phyloP scores from a whole-genome alignment of 352 stramenopile genomes.

The Phytopythium ostracodes region DNA sequence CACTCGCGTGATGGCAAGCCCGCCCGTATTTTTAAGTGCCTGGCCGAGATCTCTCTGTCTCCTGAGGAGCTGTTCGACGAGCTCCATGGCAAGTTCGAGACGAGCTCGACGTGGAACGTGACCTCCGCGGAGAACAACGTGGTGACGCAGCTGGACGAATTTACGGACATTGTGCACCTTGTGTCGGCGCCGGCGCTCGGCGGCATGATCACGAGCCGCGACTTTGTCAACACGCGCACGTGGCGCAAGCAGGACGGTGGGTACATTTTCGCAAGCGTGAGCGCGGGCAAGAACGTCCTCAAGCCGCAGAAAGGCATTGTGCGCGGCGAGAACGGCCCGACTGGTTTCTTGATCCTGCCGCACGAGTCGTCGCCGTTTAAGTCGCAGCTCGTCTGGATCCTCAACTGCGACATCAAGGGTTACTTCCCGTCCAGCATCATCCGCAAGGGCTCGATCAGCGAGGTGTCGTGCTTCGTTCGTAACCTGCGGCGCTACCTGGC shows the following conservation, averaged over 20 bases:
- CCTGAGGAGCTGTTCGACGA: slow-evolving; percentile 79
- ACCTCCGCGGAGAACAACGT: slow-evolving; percentile 77
- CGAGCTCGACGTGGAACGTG: slow-evolving; percentile 70
- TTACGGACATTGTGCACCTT: slow-evolving; percentile 68
- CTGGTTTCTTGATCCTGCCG: slow-evolving; percentile 70
- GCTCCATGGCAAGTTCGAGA: slow-evolving; percentile 72
- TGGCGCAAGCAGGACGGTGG: slow-evolving; percentile 72
- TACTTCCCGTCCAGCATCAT: slow-evolving; percentile 79
- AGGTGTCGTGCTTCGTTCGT: slow-evolving; percentile 74
- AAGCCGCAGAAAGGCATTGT: slow-evolving; percentile 68
- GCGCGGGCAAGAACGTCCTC: slow-evolving; percentile 65
- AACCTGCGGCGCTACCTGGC: slow-evolving; percentile 72
- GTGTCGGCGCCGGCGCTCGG: slow-evolving; percentile 60
- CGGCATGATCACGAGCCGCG: slow-evolving; percentile 75
- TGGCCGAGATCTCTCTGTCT: slow-evolving; percentile 57
- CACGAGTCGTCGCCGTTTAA: slow-evolving; percentile 75
- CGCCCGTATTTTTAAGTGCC: slow-evolving; percentile 71
- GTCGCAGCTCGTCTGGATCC: slow-evolving; percentile 72
- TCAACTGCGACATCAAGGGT: slow-evolving; percentile 85
- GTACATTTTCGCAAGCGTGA: slow-evolving; percentile 63
- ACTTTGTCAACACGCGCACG: slow-evolving; percentile 77
- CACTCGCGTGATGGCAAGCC: slow-evolving; percentile 74
- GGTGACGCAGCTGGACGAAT: slow-evolving; percentile 58
- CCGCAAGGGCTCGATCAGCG: slow-evolving; percentile 74
- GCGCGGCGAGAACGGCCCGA: slow-evolving; percentile 73